These are phyloP conservation scores for Coemansia sp. DNA, from an alignment of 192 early-diverging fungal species.

Conservation along the genomic window DNA sequence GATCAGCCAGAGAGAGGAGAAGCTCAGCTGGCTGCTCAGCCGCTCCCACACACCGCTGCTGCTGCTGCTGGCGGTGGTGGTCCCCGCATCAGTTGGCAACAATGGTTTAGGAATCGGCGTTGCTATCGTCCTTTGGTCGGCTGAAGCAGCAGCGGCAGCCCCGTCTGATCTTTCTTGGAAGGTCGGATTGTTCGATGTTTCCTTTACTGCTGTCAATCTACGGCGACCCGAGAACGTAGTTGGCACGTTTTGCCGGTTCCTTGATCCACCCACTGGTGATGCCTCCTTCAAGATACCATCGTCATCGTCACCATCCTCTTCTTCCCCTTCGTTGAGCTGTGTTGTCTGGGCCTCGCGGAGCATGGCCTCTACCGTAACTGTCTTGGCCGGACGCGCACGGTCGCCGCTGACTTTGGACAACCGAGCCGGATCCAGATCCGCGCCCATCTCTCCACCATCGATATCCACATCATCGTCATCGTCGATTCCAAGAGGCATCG, in stretches of 20 bases:
- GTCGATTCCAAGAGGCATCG: constrained; percentile 40
- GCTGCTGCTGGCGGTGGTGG: background rate
- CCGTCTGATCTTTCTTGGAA: too few species aligned
- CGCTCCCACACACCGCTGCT: constrained; percentile 20
- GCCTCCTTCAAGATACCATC: too few species aligned
- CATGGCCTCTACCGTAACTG: constrained; percentile 44
- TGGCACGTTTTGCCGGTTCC: too few species aligned
- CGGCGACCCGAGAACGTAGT: too few species aligned
- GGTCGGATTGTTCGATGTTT: too few species aligned
- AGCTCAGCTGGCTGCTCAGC: constrained; percentile 50
- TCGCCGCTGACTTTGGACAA: background rate
- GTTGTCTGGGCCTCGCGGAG: constrained; percentile 50
- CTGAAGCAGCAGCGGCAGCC: background rate
- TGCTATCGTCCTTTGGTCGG: background rate
- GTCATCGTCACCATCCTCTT: too few species aligned
- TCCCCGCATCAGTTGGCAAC: background rate
- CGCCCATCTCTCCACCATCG: background rate
- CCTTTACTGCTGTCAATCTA: too few species aligned
- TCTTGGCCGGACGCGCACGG: background rate
- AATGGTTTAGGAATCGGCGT: background rate
- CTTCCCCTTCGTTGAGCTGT: constrained; percentile 12
- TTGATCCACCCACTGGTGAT: too few species aligned
- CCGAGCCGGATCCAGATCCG: background rate
- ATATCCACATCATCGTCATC: constrained; percentile 7
- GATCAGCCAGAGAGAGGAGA: constrained; percentile 52